phyloP scores from a whole-genome alignment of 495 filamentous ascomycete species.

The Xylaria sp. region DNA sequence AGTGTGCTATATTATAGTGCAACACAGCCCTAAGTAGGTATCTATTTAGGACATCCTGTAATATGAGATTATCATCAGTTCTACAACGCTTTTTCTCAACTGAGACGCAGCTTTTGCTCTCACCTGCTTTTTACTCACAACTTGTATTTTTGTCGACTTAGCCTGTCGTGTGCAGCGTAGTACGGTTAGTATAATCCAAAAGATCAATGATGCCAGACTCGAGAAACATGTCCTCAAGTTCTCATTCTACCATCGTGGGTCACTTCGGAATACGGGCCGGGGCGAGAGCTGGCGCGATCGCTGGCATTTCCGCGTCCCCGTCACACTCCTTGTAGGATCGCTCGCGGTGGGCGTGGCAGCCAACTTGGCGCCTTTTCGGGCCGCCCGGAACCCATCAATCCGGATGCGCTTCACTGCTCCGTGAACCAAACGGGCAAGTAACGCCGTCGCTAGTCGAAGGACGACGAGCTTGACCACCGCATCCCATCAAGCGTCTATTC shows the following conservation, averaged over 20 bases:
- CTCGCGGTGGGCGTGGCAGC: constrained; percentile 1
- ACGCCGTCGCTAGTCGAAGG: constrained; percentile 21
- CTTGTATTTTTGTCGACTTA: not conserved
- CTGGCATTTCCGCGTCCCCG: not conserved
- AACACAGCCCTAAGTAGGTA: too few relatives aligned
- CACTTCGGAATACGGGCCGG: constrained; percentile 16
- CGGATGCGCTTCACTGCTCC: constrained; percentile 14
- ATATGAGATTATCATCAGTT: not conserved
- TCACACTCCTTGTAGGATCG: not conserved
- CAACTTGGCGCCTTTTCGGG: constrained; percentile 24
- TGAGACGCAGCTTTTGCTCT: too few relatives aligned
- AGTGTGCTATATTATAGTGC: not conserved
- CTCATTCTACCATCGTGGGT: not conserved
- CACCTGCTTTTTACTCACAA: not conserved
- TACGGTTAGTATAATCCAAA: not conserved
- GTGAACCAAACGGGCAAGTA: constrained; percentile 30
- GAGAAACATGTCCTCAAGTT: not conserved
- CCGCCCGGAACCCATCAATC: constrained; percentile 23
- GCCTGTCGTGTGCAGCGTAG: not conserved
- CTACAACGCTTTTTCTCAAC: not conserved
- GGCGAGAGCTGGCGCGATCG: constrained; percentile 2
- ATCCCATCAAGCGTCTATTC: constrained; percentile 2
- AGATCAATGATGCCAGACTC: not conserved
- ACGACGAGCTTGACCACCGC: not conserved
- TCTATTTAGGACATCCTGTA: too few relatives aligned